Base-by-base conservation (phyloP, 2,329 filamentous ascomycete genomes). In the Pochonia chlamydosporia region DNA sequence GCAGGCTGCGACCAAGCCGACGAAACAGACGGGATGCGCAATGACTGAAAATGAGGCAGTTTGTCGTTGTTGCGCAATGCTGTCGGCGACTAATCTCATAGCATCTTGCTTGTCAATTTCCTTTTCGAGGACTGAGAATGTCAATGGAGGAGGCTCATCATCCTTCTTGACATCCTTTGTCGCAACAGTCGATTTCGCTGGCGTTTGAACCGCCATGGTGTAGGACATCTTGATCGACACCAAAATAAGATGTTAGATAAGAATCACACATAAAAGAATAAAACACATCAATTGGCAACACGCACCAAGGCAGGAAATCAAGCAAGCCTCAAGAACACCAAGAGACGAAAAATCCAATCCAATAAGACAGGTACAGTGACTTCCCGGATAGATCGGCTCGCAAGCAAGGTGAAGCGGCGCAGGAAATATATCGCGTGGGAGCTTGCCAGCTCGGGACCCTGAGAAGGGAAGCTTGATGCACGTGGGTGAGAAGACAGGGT, bases 1-100 rank as follows among this genome's bases (percentile, higher is more conserved):
- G 10, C 62, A 53, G 8, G 75, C 55, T 3, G 64, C 61, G 35
- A 66, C 53, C 16, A 81, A 68, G 11, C 69, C 60, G 5, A 73
- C 64, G 2, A 82, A 56, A 40, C 71, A 68, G 20, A 75, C 60
- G 0, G 79, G 80, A 64, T 89, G 79, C 59, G 78, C 79, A 52
- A 89, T 74, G 50, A 93, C 68, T 50, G 78, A 69, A 43, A 71
- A 69, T 13, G 82, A 79, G 7, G 87, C 82, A 4, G 76, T 65
- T 63, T 89, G 84, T 45, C 87, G 83, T 68, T 93, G 89, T 62
- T 95, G 86, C 23, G 88, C 87, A 47, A 95, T 81, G 54, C 84
- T 88, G 68, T 93, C 88, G 45, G 87, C 83, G 40, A 95, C 75
- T 16, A 95, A 76, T 51, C 78, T 78, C 46, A 95, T 72, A 11